Evolutionary conservation across 306 rosid genomes (phyloP), one percentile per base, ranked within the genome.

Genomic region (Casuarina equisetifolia): DNA sequence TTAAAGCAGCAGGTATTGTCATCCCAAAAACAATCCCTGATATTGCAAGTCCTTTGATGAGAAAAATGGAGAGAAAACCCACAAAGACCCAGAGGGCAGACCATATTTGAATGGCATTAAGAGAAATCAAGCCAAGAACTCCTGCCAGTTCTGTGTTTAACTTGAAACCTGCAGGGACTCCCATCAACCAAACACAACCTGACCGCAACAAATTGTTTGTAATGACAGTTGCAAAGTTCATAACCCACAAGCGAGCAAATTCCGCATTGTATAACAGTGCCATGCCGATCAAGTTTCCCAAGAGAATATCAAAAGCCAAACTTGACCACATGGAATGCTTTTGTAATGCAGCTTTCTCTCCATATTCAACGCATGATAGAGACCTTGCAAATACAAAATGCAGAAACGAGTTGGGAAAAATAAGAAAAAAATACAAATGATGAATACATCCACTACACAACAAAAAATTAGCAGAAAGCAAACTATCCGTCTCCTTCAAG

Each of bases 101-200:
- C 97, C 98, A 91, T 78, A 91, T 88, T 84, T 95, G 98, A 78
- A 92, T 90, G 25, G 89, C 92, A 86, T 90, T 95, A 72, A 92
- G 86, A 72, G 97, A 92, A 84, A 89, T 77, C 89, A 88, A 83
- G 84, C 98, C 97, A 74, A 95, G 87, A 64, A 90, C 92, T 58
- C 85, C 89, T 9, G 98, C 97, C 81, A 95, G 81, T 82, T 95
- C 97, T 0, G 90, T 87, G 87, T 91, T 95, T 86, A 95, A 88
- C 85, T 92, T 92, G 91, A 95, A 95, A 76, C 98, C 98, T 13
- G 95, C 98, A 25, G 97, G 98, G 79, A 85, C 85, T 78, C 98
- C 97, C 98, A 92, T 92, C 86, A 95, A 87, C 98, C 98, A 92
- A 71, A 92, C 97, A 82, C 97, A 92, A 19, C 98, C 97, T 0